Conservation (phyloP, 1,139 yeast species). For the Nakaseomyces sp. region DNA sequence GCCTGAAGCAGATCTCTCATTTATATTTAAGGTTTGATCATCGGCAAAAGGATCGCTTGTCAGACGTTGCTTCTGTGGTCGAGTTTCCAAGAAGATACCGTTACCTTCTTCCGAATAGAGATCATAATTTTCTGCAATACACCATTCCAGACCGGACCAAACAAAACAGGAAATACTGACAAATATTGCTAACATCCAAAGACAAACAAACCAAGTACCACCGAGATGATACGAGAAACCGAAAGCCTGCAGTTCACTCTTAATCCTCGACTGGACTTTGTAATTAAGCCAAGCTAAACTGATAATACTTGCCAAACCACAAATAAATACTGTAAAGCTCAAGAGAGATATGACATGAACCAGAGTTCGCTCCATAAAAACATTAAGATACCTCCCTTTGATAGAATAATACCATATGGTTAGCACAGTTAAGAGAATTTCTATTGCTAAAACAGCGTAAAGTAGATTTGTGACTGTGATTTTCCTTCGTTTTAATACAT, state of each 20-base stretch:
- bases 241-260: conserved; percentile 19
- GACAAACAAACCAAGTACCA: conserved; percentile 20
- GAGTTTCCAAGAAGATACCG: conserved; percentile 10
- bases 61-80: not conserved
- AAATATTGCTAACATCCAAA: conserved; percentile 20
- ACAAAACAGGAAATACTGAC: conserved; percentile 19
- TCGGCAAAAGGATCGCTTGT: not conserved
- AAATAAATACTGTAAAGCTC: conserved; percentile 18
- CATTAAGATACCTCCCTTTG: conserved; percentile 21
- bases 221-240: conserved; percentile 27
- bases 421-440: conserved; percentile 12
- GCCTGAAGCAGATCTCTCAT: not conserved
- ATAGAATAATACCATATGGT: conserved; percentile 24
- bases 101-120: conserved; percentile 13
- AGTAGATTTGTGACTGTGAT: conserved; percentile 16
- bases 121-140: conserved; percentile 18
- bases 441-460: conserved; percentile 14
- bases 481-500: conserved; percentile 11
- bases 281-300: conserved; percentile 16
- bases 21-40: not conserved
- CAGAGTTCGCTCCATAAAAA: conserved; percentile 17
- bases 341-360: conserved; percentile 22
- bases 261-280: conserved; percentile 18
- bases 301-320: conserved; percentile 17
- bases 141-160: conserved; percentile 32